phyloP scores from a whole-genome alignment of 2,329 filamentous ascomycete species.

The Phialocephala sp. region DNA sequence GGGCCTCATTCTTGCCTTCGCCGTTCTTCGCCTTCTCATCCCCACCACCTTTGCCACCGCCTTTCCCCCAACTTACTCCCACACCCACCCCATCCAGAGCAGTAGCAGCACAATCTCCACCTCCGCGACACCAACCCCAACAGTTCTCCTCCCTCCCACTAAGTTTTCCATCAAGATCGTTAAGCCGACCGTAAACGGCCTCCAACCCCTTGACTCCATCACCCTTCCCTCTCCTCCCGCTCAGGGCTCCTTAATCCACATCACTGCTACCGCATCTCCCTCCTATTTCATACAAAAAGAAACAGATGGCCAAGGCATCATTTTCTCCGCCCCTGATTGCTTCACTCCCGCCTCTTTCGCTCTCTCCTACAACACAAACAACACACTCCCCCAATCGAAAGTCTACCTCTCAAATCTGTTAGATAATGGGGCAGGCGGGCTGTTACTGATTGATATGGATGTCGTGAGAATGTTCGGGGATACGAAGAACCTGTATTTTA shows the following conservation, averaged over 20 bases:
- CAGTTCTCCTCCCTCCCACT: constrained; percentile 11
- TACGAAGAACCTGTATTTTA: constrained; percentile 5
- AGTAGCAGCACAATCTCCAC: background rate
- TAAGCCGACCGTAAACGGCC: background rate
- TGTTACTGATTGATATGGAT: constrained; percentile 7
- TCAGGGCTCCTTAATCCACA: constrained; percentile 5
- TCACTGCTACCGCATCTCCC: background rate
- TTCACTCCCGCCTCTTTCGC: constrained; percentile 6
- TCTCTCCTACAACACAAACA: constrained; percentile 4
- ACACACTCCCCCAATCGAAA: constrained; percentile 2
- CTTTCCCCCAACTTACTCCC: background rate
- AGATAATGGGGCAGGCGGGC: background rate
- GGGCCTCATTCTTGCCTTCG: background rate
- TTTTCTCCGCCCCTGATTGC: constrained; percentile 7
- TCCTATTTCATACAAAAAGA: constrained; percentile 13
- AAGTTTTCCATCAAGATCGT: constrained; percentile 12
- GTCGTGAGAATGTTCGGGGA: constrained; percentile 14
- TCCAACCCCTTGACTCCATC: background rate
- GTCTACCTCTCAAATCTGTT: constrained; percentile 10
- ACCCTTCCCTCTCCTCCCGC: constrained; percentile 9
- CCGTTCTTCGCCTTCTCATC: background rate
- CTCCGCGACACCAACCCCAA: background rate
- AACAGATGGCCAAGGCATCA: constrained; percentile 8
- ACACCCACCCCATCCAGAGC: background rate
- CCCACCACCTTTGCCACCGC: background rate